These are phyloP conservation scores for Ophiosphaerella korrae DNA, from an alignment of 2,329 filamentous ascomycete genomes.

Conservation along the genomic window DNA sequence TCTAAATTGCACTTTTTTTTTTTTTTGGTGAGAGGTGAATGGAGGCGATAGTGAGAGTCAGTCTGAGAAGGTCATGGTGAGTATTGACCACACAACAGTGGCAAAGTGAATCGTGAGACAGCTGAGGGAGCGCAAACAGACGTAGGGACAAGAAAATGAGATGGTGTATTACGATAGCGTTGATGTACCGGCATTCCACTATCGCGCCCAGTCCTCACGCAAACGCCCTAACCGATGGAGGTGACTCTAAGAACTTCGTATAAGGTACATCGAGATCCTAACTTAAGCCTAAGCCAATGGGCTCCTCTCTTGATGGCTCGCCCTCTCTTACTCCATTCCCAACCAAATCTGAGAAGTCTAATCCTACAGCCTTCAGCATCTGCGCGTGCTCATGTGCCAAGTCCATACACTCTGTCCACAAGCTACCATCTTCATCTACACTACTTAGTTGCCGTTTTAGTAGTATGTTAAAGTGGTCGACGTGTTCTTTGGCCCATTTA, in stretches of 20 bases:
- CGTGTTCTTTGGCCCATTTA: slow-evolving; percentile 96
- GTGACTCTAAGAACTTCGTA: neutral
- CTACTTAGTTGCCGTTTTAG: slow-evolving; percentile 85
- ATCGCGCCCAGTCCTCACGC: neutral
- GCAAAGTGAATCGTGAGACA: neutral
- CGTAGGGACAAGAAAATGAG: no score
- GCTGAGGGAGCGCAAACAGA: neutral
- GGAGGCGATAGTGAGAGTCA: slow-evolving; percentile 1
- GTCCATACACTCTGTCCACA: slow-evolving; percentile 84
- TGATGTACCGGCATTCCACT: neutral
- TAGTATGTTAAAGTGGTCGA: slow-evolving; percentile 87
- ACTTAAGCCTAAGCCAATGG: slow-evolving; percentile 38
- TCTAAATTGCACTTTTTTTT: slow-evolving; percentile 4
- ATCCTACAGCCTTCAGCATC: slow-evolving; percentile 80
- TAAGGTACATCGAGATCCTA: neutral
- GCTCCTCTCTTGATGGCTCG: slow-evolving; percentile 3
- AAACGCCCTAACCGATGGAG: neutral
- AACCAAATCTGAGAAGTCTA: slow-evolving; percentile 87
- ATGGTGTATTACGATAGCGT: no score
- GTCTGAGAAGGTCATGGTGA: slow-evolving; percentile 15
- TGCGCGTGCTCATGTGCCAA: slow-evolving; percentile 79
- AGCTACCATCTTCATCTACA: slow-evolving; percentile 73
- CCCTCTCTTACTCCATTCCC: slow-evolving; percentile 50
- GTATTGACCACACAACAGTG: neutral
- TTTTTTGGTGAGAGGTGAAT: neutral